phyloP scores from a whole-genome alignment of 2,329 filamentous ascomycete species.

The Phoma herbarum region DNA sequence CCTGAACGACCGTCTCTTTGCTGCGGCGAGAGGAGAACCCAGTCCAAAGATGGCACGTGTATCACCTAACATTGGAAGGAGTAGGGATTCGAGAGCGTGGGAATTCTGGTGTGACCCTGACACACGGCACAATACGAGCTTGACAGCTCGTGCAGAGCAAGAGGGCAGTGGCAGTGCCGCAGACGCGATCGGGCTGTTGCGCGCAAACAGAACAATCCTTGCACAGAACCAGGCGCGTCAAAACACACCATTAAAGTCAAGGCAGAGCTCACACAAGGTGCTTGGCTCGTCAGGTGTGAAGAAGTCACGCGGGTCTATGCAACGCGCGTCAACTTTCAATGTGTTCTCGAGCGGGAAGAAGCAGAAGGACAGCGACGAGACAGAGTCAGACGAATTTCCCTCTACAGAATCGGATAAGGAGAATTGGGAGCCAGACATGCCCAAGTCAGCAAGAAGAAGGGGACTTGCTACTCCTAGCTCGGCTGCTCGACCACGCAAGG shows the following conservation, averaged over 20 bases:
- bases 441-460: constrained; percentile 42
- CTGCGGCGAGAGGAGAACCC: constrained; percentile 40
- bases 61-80: constrained; percentile 71
- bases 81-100: constrained; percentile 88
- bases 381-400: constrained; percentile 58
- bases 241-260: constrained; percentile 60
- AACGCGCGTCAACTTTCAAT: constrained; percentile 49
- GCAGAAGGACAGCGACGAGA: constrained; percentile 34
- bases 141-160: constrained; percentile 82
- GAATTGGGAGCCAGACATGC: constrained; percentile 73
- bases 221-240: constrained; percentile 69
- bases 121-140: constrained; percentile 69
- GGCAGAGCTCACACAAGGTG: constrained; percentile 39
- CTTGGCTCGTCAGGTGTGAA: constrained; percentile 49
- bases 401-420: constrained; percentile 91
- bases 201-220: constrained; percentile 68
- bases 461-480: constrained; percentile 43
- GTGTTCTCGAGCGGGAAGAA: constrained; percentile 44
- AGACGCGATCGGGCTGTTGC: constrained; percentile 81
- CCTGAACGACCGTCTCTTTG: constrained; percentile 47
- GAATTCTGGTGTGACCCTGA: constrained; percentile 89
- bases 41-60: constrained; percentile 55
- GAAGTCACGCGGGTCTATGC: constrained; percentile 44
- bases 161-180: constrained; percentile 81
- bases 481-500: constrained; percentile 48